phyloP scores from a whole-genome alignment of 495 filamentous ascomycete genomes.

The Aspergillus bertholletiae region DNA sequence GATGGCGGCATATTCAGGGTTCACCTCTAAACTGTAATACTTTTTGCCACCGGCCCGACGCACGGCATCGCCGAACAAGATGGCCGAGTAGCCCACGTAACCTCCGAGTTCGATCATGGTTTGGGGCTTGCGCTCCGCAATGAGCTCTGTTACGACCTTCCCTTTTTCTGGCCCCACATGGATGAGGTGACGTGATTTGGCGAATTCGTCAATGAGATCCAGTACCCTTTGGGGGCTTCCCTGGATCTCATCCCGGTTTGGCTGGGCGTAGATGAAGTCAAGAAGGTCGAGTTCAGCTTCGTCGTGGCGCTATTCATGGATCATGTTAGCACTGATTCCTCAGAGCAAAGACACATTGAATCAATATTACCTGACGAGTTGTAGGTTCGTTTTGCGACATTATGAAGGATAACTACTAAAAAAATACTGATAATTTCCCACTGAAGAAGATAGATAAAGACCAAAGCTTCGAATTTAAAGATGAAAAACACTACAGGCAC shows the following conservation, averaged over 20 bases:
- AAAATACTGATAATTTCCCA: neutral
- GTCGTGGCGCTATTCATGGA: slow-evolving; percentile 54
- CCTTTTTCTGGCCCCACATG: slow-evolving; percentile 76
- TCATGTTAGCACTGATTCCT: no score
- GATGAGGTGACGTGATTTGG: slow-evolving; percentile 64
- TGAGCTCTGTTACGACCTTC: slow-evolving; percentile 59
- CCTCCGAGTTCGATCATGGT: slow-evolving; percentile 77
- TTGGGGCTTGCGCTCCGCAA: slow-evolving; percentile 59
- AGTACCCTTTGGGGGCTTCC: slow-evolving; percentile 63
- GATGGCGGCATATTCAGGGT: slow-evolving; percentile 64
- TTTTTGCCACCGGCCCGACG: slow-evolving; percentile 53
- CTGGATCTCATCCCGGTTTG: slow-evolving; percentile 54
- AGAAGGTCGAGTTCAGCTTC: slow-evolving; percentile 72
- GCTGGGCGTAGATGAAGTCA: slow-evolving; percentile 60
- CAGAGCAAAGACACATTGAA: neutral
- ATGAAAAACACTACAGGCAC: neutral
- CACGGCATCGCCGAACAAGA: slow-evolving; percentile 64
- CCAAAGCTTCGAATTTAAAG: neutral
- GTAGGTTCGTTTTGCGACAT: neutral
- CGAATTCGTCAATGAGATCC: slow-evolving; percentile 68
- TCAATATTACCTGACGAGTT: neutral
- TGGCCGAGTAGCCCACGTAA: slow-evolving; percentile 77
- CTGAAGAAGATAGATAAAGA: neutral
- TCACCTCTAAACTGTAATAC: slow-evolving; percentile 66
- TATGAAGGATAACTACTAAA: neutral